Evolutionary conservation across 192 early-diverging fungal species (phyloP), one percentile per base, ranked within the genome.

Genomic region (Chytriomyces confervae): DNA sequence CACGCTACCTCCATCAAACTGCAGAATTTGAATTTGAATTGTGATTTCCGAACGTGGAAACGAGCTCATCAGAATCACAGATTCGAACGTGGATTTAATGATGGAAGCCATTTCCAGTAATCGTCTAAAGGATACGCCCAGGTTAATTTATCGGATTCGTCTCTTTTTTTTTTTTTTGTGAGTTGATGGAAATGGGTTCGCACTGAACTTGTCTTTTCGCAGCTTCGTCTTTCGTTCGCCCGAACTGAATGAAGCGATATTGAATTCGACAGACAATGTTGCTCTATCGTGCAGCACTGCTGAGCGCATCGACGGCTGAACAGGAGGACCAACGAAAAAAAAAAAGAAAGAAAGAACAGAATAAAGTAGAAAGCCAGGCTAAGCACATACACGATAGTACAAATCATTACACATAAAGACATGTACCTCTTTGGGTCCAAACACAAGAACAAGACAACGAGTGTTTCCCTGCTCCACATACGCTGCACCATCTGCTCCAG

Each of bases 391-490:
- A n/a, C 1, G 20, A 57, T 57, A 57, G 53, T 57, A 20, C 20
- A 0, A 57, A 0, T 2, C 20, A 57, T 13, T 57, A n/a, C 16
- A 57, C 53, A 57, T 4, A 36, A 44, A 82, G 6, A 18, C 13
- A 20, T 51, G 45, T 66, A 91, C 92, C 84, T 98, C 95, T 50
- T 93, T 84, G 2, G 97, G 97, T 7, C 97, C 97, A 82, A 96
- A 96, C 7, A 99, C 96, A 16, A 93, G 91, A 0, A 90, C 93
- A 18, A 99, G 85, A 62, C 91, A 91, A 79, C 97, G 96, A 57
- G 97, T 98, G 84, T 99, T 97, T 70, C 97, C 97, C 75, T 95
- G 94, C 84, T 97, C 95, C 65, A 95, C 88, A 81, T 95, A 99
- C 3, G 96, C 91, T 0, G 95, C 97, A 57, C 97, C 97, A 70